These are phyloP conservation scores for Colletotrichum sidae DNA, from an alignment of 2,329 filamentous ascomycete genomes.

Conservation along the genomic window DNA sequence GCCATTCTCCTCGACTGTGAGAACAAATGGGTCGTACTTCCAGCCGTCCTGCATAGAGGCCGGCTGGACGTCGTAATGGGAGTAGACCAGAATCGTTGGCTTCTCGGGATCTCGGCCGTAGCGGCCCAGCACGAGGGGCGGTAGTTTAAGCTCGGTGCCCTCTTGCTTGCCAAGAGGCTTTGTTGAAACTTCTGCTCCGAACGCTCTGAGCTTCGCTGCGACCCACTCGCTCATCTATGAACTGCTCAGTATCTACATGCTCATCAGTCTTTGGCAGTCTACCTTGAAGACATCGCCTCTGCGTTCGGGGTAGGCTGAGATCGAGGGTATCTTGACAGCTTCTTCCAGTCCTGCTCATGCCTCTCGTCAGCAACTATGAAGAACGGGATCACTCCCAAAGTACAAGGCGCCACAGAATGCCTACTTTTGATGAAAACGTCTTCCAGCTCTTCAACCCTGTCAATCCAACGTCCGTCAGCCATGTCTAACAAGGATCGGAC, in stretches of 20 bases:
- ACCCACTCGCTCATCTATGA: slow-evolving; percentile 89
- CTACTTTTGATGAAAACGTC: slow-evolving; percentile 21
- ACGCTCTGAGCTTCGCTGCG: slow-evolving; percentile 81
- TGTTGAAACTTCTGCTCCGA: slow-evolving; percentile 89
- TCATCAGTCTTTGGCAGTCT: neutral
- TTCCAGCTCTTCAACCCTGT: slow-evolving; percentile 29
- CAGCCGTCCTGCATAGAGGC: slow-evolving; percentile 94
- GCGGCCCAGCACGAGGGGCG: slow-evolving; percentile 89
- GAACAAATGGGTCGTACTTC: slow-evolving; percentile 92
- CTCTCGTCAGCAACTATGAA: neutral
- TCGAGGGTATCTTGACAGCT: slow-evolving; percentile 94
- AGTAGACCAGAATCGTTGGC: slow-evolving; percentile 95
- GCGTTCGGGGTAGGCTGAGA: slow-evolving; percentile 90
- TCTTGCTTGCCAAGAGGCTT: slow-evolving; percentile 91
- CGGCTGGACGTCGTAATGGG: slow-evolving; percentile 98
- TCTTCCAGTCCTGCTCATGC: slow-evolving; percentile 68
- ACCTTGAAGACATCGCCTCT: slow-evolving; percentile 87
- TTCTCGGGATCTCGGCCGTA: slow-evolving; percentile 94
- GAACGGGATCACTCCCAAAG: neutral
- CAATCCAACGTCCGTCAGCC: neutral
- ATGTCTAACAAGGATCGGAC: neutral
- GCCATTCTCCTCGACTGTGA: slow-evolving; percentile 88
- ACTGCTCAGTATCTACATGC: neutral
- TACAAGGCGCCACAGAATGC: neutral
- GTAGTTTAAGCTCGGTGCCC: slow-evolving; percentile 88